phyloP scores from a whole-genome alignment of 2,329 filamentous ascomycete species.

The Fusarium siculi region DNA sequence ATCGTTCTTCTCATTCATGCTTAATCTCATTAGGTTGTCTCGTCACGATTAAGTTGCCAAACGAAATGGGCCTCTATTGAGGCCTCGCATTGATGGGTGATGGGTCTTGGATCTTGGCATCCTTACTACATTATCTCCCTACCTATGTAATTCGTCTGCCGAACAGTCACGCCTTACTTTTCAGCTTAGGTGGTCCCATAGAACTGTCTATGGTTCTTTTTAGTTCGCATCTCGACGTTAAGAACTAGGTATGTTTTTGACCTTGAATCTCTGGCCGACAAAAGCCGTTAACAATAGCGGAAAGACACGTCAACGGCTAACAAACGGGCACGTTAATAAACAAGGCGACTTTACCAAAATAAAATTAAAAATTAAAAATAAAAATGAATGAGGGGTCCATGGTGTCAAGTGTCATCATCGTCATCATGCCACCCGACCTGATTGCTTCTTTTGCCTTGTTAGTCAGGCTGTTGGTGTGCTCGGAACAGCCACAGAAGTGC shows the following conservation, averaged over 20 bases:
- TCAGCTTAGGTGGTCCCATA: not conserved
- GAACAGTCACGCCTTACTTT: not conserved
- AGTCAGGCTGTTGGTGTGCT: slow-evolving; percentile 13
- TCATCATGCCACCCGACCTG: slow-evolving; percentile 31
- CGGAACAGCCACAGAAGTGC: slow-evolving; percentile 32
- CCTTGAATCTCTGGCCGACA: slow-evolving; percentile 8
- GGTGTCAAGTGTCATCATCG: slow-evolving; percentile 38
- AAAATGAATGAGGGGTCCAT: slow-evolving; percentile 26
- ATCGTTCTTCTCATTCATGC: slow-evolving; percentile 18
- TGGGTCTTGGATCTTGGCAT: not conserved
- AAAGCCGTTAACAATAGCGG: slow-evolving; percentile 14
- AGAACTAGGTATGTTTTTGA: not conserved
- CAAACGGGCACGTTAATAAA: slow-evolving; percentile 1
- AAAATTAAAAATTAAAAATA: not conserved
- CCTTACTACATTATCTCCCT: not conserved
- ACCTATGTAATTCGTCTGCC: not conserved
- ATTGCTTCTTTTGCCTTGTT: slow-evolving; percentile 17
- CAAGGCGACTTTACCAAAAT: not conserved
- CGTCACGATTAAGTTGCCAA: not conserved
- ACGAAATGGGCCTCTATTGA: slow-evolving; percentile 7
- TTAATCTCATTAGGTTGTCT: slow-evolving; percentile 1
- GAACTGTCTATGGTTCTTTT: not conserved
- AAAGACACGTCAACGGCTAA: slow-evolving; percentile 31
- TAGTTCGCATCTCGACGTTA: not conserved
- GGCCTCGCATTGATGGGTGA: not conserved